phyloP scores from a whole-genome alignment of 176 grass and related monocot genomes.

The Eleusine indica region DNA sequence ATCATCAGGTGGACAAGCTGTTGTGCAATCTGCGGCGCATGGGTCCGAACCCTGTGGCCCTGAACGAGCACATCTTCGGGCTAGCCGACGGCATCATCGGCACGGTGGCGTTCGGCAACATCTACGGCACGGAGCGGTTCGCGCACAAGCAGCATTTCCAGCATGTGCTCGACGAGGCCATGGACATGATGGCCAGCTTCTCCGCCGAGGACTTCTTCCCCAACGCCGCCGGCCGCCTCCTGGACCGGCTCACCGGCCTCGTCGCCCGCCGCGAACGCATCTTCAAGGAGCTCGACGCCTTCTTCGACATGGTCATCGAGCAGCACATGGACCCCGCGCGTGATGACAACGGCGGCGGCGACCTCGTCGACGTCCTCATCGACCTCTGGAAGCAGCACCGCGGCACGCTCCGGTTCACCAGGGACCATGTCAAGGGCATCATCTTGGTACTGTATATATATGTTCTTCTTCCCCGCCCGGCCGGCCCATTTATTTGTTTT shows the following conservation, averaged over 20 bases:
- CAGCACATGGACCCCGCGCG: slow-evolving; percentile 27
- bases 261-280: neutral
- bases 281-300: slow-evolving; percentile 12
- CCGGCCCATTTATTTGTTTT: neutral
- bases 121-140: neutral
- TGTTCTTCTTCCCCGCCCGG: too few species aligned
- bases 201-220: slow-evolving; percentile 36
- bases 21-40: neutral
- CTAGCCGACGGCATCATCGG: slow-evolving; percentile 17
- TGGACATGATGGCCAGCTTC: slow-evolving; percentile 21
- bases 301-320: slow-evolving; percentile 30
- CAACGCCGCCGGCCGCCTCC: slow-evolving; percentile 4
- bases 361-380: slow-evolving; percentile 42
- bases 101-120: slow-evolving; percentile 21
- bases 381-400: slow-evolving; percentile 9
- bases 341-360: neutral
- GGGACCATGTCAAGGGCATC: slow-evolving; percentile 41
- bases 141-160: neutral
- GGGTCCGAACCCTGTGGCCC: neutral
- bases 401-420: slow-evolving; percentile 23
- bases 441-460: neutral
- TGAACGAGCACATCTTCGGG: neutral
- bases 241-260: neutral
- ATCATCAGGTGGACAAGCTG: slow-evolving; percentile 3
- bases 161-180: slow-evolving; percentile 20